Evolutionary conservation across 768 basidiomycete species (phyloP).

Genomic region (Pisolithus marmoratus): DNA sequence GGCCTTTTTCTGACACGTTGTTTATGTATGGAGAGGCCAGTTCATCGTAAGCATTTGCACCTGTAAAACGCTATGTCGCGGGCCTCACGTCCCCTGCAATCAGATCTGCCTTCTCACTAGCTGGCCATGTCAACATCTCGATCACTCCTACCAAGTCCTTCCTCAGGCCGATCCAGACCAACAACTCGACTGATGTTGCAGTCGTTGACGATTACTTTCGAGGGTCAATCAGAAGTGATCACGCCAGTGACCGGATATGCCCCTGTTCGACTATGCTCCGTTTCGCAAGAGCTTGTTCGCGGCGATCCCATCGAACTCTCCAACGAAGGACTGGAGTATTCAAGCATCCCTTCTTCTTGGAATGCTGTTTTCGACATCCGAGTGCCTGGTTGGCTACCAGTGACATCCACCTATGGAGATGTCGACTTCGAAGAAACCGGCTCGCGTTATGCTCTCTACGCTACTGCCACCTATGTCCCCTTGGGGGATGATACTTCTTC

Average conservation of each 20-base stretch:
- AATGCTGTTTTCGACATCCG: constrained; percentile 75
- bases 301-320: constrained; percentile 52
- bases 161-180: constrained; percentile 44
- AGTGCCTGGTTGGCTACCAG: constrained; percentile 89
- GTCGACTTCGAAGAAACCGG: constrained; percentile 40
- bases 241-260: constrained; percentile 62
- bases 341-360: constrained; percentile 54
- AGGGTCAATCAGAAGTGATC: constrained; percentile 78
- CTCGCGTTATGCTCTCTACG: constrained; percentile 60
- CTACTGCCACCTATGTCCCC: constrained; percentile 54
- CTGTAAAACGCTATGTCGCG: constrained; percentile 1
- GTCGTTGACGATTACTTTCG: constrained; percentile 72
- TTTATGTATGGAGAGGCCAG: constrained; percentile 71
- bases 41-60: constrained; percentile 42
- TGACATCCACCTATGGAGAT: constrained; percentile 45
- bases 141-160: constrained; percentile 52
- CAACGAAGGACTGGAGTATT: constrained; percentile 60
- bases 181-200: constrained; percentile 52
- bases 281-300: constrained; percentile 53
- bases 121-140: constrained; percentile 70
- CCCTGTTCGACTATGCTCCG: constrained; percentile 58
- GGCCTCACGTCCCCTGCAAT: constrained; percentile 4
- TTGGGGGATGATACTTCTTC: constrained; percentile 36
- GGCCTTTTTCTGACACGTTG: constrained; percentile 50
- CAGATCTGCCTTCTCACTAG: constrained; percentile 84